Evolutionary conservation across 495 filamentous ascomycete genomes (phyloP), one percentile per base, ranked within the genome.

Genomic region (Neurospora sublineolata): DNA sequence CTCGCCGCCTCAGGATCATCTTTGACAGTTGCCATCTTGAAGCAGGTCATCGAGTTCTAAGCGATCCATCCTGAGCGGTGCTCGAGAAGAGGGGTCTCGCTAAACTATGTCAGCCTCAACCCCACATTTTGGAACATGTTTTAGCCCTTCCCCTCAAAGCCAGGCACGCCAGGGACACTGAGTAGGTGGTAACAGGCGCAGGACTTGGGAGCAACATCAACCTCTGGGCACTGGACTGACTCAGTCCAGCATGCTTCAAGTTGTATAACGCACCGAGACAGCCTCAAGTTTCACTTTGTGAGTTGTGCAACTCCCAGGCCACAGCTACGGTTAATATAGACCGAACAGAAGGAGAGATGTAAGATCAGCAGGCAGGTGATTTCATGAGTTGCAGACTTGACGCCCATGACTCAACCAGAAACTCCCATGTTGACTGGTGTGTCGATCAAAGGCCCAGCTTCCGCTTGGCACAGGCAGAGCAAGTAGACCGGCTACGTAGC

Each of bases 81-180:
- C 3, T 23, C 10, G 20, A 58, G 46, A 58, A 58, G 46, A 23
- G 67, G 44, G 70, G 42, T 67, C 68, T 8, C 41, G 27, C 39
- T 42, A 44, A 36, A 69, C 72, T 70, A 75, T 69, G 72, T 74
- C 74, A 75, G 74, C 72, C 74, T 73, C 74, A 72, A 70, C 70
- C 74, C 74, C 74, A 72, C 74, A 73, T 37, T 64, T 30, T 58
- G 44, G 44, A 23, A 20, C 44, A 23, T 46, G 20, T 52, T 52
- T 52, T 52, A 52, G 11, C 46, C 52, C 16, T 4, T 60, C 52
- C 37, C 70, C 27, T 27, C 67, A 69, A 74, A 75, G 74, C 70
- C 70, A 72, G 74, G 72, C 70, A 72, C 73, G 74, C 70, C 70
- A 72, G 74, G 72, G 72, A 72, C 73, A 73, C 38, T 33, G 60